A percentile compares a stretch with the other conserved stretches of the same genome.
Conservation (phyloP, 106 monocot genomes). For the Narthecium ossifragum region DNA sequence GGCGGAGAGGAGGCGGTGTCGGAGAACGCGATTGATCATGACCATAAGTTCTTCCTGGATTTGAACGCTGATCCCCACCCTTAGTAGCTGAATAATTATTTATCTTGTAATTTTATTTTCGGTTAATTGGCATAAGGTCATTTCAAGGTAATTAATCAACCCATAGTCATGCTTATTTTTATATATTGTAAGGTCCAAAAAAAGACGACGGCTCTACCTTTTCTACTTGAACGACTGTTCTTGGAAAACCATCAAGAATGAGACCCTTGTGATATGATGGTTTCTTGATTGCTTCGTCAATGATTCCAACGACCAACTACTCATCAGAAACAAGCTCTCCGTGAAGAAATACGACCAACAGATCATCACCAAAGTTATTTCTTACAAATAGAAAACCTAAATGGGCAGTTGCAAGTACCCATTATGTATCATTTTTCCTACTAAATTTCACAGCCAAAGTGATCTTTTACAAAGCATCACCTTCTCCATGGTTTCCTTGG, state of each 20-base stretch:
- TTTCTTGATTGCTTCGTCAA: conserved; percentile 95
- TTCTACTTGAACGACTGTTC: conserved; percentile 91
- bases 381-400: background rate
- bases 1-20: too few relatives aligned
- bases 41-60: too few relatives aligned
- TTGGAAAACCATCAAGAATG: conserved; percentile 98
- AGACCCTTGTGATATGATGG: conserved; percentile 96
- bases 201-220: conserved; percentile 30
- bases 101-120: too few relatives aligned
- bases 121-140: too few relatives aligned
- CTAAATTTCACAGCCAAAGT: background rate
- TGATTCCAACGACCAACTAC: conserved; percentile 96
- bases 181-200: too few relatives aligned
- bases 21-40: too few relatives aligned
- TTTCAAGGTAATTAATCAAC: too few relatives aligned
- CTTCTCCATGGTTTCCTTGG: conserved; percentile 94
- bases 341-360: conserved; percentile 22
- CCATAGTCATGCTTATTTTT: too few relatives aligned
- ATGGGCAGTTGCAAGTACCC: too few relatives aligned
- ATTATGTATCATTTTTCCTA: background rate
- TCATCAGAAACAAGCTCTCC: conserved; percentile 98
- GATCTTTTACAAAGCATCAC: conserved; percentile 19
- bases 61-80: too few relatives aligned
- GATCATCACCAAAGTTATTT: background rate
- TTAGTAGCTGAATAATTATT: too few relatives aligned